A percentile compares a stretch with the other conserved stretches of the same genome.
phyloP scores from a whole-genome alignment of 2,329 filamentous ascomycete species.

The Ustulina deusta region DNA sequence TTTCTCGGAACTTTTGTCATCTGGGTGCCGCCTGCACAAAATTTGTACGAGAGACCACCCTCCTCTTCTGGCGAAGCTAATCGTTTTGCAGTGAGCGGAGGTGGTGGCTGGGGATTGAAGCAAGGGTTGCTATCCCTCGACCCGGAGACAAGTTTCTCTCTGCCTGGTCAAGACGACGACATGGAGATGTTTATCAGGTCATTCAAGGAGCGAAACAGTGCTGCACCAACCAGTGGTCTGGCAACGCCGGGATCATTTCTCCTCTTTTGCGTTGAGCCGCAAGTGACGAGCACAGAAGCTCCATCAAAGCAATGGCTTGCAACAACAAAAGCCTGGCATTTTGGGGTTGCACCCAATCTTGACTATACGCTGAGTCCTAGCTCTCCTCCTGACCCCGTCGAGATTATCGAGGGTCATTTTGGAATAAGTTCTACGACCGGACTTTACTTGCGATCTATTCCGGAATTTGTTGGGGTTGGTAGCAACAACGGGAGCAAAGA shows the following conservation, averaged over 20 bases:
- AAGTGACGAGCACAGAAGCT: constrained; percentile 36
- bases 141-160: constrained; percentile 69
- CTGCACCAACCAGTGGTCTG: constrained; percentile 63
- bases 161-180: constrained; percentile 63
- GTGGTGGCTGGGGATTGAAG: constrained; percentile 86
- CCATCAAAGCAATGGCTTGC: constrained; percentile 28
- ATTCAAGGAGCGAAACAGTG: constrained; percentile 54
- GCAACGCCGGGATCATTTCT: constrained; percentile 73
- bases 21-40: constrained; percentile 61
- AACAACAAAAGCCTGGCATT: constrained; percentile 31
- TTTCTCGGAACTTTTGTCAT: constrained; percentile 54
- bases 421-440: constrained; percentile 73
- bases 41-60: constrained; percentile 55
- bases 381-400: constrained; percentile 43
- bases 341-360: constrained; percentile 45
- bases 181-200: constrained; percentile 66
- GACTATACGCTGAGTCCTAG: constrained; percentile 30
- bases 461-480: constrained; percentile 21
- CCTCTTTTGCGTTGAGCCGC: constrained; percentile 70
- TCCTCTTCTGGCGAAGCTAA: constrained; percentile 41
- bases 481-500: constrained; percentile 3
- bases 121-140: constrained; percentile 83
- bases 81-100: constrained; percentile 73
- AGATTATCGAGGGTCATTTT: constrained; percentile 61
- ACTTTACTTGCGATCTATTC: constrained; percentile 59